phyloP scores from a whole-genome alignment of 176 grass and related monocot species.

The Lolium perenne region DNA sequence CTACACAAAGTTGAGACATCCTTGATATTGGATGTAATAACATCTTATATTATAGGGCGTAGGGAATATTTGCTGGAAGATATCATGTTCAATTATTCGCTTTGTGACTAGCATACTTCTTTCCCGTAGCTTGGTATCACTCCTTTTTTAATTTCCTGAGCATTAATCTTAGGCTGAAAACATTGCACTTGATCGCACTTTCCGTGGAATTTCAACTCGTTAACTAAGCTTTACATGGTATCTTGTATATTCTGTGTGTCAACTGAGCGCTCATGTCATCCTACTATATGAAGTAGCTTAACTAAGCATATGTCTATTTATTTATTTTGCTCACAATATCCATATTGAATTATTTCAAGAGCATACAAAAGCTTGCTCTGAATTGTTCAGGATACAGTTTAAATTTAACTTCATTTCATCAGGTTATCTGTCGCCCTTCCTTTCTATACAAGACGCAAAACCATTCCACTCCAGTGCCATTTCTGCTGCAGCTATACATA shows the following conservation, averaged over 20 bases:
- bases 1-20: no score
- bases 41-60: no score
- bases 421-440: conserved; percentile 63
- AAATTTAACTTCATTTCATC: conserved; percentile 19
- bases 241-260: neutral
- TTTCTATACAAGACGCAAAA: conserved; percentile 74
- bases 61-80: conserved; percentile 8
- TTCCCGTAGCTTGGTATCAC: neutral
- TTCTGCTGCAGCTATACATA: conserved; percentile 83
- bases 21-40: no score
- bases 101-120: conserved; percentile 10
- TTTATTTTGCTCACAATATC: neutral
- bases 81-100: neutral
- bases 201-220: neutral
- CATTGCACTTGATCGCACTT: neutral
- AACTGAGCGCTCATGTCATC: neutral
- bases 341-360: neutral
- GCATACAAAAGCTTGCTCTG: neutral
- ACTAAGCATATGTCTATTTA: conserved; percentile 9
- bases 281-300: conserved; percentile 2
- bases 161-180: conserved; percentile 21
- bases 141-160: conserved; percentile 13
- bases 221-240: neutral
- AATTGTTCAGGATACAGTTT: conserved; percentile 1
- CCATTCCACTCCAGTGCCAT: conserved; percentile 79